Base-by-base conservation (phyloP, 148 eudicot species). In the Heliamphora exappendiculata region DNA sequence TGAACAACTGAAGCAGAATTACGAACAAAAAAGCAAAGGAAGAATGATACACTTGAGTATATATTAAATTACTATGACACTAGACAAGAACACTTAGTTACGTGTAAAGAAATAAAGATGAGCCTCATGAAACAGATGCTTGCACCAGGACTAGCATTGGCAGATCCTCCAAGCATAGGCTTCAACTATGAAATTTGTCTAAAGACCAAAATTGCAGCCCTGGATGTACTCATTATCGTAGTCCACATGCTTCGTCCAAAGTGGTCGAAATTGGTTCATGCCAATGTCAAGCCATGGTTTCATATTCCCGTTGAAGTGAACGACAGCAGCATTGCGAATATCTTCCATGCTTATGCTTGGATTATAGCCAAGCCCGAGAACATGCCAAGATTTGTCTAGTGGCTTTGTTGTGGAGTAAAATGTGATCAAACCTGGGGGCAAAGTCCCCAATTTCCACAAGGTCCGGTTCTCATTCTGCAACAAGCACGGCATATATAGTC, bases 221-320 rank as follows among this genome's bases (percentile, higher is more conserved):
- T 89, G 98, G 33, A 94, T 90, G 47, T 86, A 88, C 84, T 90
- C 95, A 50, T 88, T 91, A 50, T 94, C 95, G 49, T 88, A 86
- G 78, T 94, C 98, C n/a, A 94, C 98, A 63, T 90, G 81, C 79
- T 91, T 88, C 16, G 93, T 84, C 97, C 94, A 91, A 59, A 90
- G 86, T 26, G 94, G 87, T 70, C 88, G 87, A 75, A 87, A 93
- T 74, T 89, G 97, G 85, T 86, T 83, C 88, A 91, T 86, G 54
- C 87, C 96, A 72, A 93, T 93, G 76, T 93, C 98, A 49, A 93
- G 96, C 98, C 98, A 93, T 22, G 97, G 97, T 81, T 92, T 92
- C 94, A 89, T 89, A 77, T 93, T 93, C 67, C 97, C 97, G 28
- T 91, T 93, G 84, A 93, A 93, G 77, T 93, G 98, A 67, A 93